Conservation (phyloP, 2,329 filamentous ascomycete genomes). For the Furcasterigmium sp. region DNA sequence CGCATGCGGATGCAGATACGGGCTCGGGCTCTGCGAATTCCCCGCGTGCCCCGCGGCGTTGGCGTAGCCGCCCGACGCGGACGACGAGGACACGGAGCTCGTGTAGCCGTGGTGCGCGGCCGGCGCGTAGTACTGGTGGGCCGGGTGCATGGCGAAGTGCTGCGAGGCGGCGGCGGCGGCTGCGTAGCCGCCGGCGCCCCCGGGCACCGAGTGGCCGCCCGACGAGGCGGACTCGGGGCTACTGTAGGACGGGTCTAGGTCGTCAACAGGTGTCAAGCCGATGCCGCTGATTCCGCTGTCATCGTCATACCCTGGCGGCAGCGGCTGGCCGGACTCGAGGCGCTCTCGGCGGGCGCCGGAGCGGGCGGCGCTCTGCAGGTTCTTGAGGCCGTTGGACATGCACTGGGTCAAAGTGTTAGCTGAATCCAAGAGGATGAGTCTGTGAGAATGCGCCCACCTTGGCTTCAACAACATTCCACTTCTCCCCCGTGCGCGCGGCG, state of each 20-base stretch:
- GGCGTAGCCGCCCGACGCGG: conserved; percentile 23
- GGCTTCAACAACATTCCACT: conserved; percentile 65
- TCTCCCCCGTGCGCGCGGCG: conserved; percentile 72
- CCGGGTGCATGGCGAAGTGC: conserved; percentile 19
- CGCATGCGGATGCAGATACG: conserved; percentile 22
- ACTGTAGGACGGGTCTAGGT: conserved; percentile 52
- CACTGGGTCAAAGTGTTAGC: conserved; percentile 45
- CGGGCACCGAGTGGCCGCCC: conserved; percentile 34
- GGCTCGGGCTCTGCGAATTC: conserved; percentile 17
- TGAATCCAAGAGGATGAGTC: neutral
- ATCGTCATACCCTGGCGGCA: conserved; percentile 52
- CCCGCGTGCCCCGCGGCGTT: conserved; percentile 22
- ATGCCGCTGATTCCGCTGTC: conserved; percentile 66
- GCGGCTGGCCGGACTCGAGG: conserved; percentile 40
- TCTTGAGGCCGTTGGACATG: conserved; percentile 80
- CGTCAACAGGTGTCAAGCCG: conserved; percentile 53
- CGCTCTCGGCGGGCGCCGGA: conserved; percentile 62
- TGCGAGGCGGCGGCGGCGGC: conserved; percentile 21
- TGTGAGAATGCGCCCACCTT: conserved; percentile 43
- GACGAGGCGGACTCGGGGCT: conserved; percentile 46
- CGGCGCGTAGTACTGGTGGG: conserved; percentile 19
- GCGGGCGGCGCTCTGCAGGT: conserved; percentile 65
- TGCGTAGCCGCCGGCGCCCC: conserved; percentile 14
- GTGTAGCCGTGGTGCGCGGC: conserved; percentile 39
- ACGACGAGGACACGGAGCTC: conserved; percentile 47